Conservation (phyloP, 805 yeast species). For the Priceomyces carsonii region DNA sequence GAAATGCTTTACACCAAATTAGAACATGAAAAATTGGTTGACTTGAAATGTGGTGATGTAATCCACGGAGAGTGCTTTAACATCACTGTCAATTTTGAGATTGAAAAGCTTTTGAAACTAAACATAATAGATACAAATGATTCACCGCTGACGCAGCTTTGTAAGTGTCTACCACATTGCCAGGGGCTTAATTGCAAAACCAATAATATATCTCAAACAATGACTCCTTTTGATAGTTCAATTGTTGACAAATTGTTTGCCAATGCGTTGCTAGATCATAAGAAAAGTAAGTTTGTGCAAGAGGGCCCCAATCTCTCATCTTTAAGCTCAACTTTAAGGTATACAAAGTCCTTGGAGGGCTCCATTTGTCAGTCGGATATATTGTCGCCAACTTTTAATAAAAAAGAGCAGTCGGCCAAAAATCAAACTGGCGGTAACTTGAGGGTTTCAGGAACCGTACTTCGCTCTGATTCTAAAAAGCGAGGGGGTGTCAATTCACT, state of each 20-base stretch:
- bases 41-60: constrained; percentile 54
- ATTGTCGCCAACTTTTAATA: too few species aligned
- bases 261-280: constrained; percentile 7
- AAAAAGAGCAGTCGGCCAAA: too few species aligned
- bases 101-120: constrained; percentile 5
- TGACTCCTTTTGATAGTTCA: constrained; percentile 9
- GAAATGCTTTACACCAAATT: constrained; percentile 49
- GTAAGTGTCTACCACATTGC: constrained; percentile 9
- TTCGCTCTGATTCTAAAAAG: too few species aligned
- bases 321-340: constrained; percentile 9
- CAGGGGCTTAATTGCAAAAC: constrained; percentile 7
- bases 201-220: neutral
- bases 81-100: constrained; percentile 17
- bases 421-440: too few species aligned
- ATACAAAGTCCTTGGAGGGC: too few species aligned
- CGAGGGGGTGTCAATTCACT: too few species aligned
- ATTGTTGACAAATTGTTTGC: constrained; percentile 8
- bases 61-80: constrained; percentile 60
- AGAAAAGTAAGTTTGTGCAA: constrained; percentile 3
- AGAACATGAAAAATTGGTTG: constrained; percentile 45
- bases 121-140: neutral
- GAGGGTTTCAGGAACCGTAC: too few species aligned
- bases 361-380: too few species aligned
- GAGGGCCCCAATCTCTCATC: constrained; percentile 7
- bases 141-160: neutral